Evolutionary conservation across 1,139 yeast species (phyloP).

Genomic region (Williopsis jadinii): DNA sequence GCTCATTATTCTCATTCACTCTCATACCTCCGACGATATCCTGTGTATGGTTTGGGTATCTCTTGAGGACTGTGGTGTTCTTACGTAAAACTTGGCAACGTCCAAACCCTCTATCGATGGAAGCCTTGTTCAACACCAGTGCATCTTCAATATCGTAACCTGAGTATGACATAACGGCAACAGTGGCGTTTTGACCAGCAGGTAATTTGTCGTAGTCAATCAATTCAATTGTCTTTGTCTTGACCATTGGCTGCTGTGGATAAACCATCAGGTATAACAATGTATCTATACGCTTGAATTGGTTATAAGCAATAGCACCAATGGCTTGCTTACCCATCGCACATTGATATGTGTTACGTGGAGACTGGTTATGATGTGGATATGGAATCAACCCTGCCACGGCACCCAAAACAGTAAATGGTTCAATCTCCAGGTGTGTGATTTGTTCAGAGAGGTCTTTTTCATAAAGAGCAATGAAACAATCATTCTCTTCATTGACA

Average conservation of each 20-base stretch:
- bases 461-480: slow-evolving; percentile 88
- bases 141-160: slow-evolving; percentile 99
- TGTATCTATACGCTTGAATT: slow-evolving; percentile 92
- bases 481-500: slow-evolving; percentile 96
- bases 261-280: slow-evolving; percentile 90
- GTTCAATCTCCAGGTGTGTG: slow-evolving; percentile 94
- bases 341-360: slow-evolving; percentile 97
- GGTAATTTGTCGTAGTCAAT: slow-evolving; percentile 95
- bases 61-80: slow-evolving; percentile 80
- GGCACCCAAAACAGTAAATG: slow-evolving; percentile 94
- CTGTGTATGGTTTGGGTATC: slow-evolving; percentile 89
- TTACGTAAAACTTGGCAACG: slow-evolving; percentile 96
- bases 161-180: slow-evolving; percentile 97
- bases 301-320: slow-evolving; percentile 98
- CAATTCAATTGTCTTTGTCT: slow-evolving; percentile 91
- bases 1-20: slow-evolving; percentile 70
- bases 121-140: slow-evolving; percentile 82
- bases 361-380: slow-evolving; percentile 98
- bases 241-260: slow-evolving; percentile 99
- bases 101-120: slow-evolving; percentile 95
- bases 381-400: slow-evolving; percentile 99
- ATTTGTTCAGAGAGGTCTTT: slow-evolving; percentile 45
- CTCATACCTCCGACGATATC: slow-evolving; percentile 91
- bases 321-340: slow-evolving; percentile 99
- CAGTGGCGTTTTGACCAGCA: slow-evolving; percentile 98